Conservation (phyloP, 148 eudicot genomes). For the Simmondsia chinensis region DNA sequence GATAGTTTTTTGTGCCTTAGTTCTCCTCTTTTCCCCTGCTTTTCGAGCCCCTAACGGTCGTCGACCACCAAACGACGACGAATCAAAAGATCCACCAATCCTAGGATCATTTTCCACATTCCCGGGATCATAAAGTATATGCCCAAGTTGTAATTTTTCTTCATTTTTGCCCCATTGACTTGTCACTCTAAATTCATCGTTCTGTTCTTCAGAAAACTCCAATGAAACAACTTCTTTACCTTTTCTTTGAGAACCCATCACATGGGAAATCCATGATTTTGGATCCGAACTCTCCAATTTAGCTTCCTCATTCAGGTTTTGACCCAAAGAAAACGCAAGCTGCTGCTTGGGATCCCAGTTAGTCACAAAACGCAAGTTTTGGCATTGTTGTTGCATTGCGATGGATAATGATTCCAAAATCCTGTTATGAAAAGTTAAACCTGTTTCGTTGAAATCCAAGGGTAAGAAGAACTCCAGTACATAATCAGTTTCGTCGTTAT, state of each 20-base stretch:
- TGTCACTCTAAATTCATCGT: slow-evolving; percentile 36
- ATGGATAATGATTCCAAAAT: slow-evolving; percentile 39
- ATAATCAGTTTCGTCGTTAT: slow-evolving; percentile 31
- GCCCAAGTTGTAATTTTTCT: slow-evolving; percentile 15
- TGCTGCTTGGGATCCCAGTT: slow-evolving; percentile 29
- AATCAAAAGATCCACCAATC: slow-evolving; percentile 23
- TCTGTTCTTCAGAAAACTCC: slow-evolving; percentile 37
- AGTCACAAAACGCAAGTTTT: slow-evolving; percentile 35
- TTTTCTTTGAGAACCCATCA: slow-evolving; percentile 37
- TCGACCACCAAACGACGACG: slow-evolving; percentile 22
- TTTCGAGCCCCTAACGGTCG: slow-evolving; percentile 19
- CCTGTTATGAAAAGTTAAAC: slow-evolving; percentile 19
- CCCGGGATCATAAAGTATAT: slow-evolving; percentile 15
- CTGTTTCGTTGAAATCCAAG: slow-evolving; percentile 30
- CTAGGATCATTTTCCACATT: slow-evolving; percentile 29
- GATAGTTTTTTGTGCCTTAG: slow-evolving; percentile 64
- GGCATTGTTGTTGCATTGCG: slow-evolving; percentile 35
- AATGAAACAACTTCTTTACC: slow-evolving; percentile 41
- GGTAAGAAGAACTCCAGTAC: slow-evolving; percentile 81
- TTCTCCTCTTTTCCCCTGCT: slow-evolving; percentile 36
- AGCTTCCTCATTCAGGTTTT: slow-evolving; percentile 7
- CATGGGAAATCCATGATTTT: slow-evolving; percentile 35
- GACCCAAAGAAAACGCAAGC: slow-evolving; percentile 12
- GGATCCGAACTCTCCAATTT: slow-evolving; percentile 9
- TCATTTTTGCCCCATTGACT: slow-evolving; percentile 24